Conservation (phyloP, 2,329 filamentous ascomycete genomes). For the Clonostachys sp. region DNA sequence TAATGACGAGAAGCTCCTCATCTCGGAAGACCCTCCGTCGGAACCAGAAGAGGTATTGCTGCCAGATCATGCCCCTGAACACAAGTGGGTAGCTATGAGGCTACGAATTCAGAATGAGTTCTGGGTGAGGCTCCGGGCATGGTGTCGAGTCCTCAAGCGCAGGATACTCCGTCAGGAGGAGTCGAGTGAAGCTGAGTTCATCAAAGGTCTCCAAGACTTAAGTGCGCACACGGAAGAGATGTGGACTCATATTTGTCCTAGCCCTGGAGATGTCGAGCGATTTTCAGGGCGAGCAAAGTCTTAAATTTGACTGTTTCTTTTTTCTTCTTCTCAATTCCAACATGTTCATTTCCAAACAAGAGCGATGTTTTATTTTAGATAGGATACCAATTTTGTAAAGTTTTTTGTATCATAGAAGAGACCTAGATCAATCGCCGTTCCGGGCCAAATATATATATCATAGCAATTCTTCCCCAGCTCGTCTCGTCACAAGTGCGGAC, state of each 20-base stretch:
- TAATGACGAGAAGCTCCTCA: slow-evolving; percentile 43
- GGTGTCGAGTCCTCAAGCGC: slow-evolving; percentile 28
- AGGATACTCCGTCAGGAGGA: slow-evolving; percentile 5
- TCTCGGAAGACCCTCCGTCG: slow-evolving; percentile 28
- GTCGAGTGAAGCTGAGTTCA: not conserved
- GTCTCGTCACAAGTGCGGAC: too few relatives aligned
- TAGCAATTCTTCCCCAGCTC: too few relatives aligned
- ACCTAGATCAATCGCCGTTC: too few relatives aligned
- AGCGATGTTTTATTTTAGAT: too few relatives aligned
- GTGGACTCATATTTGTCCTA: slow-evolving; percentile 14
- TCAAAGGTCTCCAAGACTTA: slow-evolving; percentile 10
- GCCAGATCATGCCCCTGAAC: slow-evolving; percentile 46
- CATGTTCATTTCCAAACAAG: too few relatives aligned
- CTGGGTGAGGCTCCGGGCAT: slow-evolving; percentile 38
- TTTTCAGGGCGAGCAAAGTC: not conserved
- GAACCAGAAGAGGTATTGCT: slow-evolving; percentile 38
- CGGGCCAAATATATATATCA: too few relatives aligned
- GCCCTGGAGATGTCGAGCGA: not conserved
- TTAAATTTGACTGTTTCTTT: not conserved
- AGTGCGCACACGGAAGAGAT: slow-evolving; percentile 10
- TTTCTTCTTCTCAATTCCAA: not conserved
- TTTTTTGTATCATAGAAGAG: too few relatives aligned
- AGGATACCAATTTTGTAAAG: too few relatives aligned
- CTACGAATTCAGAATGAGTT: slow-evolving; percentile 56
- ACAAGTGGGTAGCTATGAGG: slow-evolving; percentile 53